Conservation (phyloP, 768 basidiomycete genomes). For the Tylopilus intermedius region DNA sequence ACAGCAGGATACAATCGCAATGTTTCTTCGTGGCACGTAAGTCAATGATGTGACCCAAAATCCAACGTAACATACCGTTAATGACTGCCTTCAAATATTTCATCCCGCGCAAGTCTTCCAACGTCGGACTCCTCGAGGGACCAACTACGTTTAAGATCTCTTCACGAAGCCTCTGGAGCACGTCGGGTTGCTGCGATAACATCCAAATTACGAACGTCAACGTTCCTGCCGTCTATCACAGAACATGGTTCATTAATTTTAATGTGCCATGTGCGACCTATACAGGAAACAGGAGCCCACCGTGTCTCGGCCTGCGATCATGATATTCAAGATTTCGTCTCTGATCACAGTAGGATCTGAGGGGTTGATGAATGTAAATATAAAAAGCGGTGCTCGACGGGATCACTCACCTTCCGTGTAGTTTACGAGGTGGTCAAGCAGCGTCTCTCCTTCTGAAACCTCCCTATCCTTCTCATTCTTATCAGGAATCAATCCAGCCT, state of each 20-base stretch:
- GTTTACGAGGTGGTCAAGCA: conserved; percentile 29
- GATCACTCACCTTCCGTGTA: conserved; percentile 23
- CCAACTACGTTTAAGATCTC: conserved; percentile 30
- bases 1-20: conserved; percentile 31
- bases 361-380: background rate
- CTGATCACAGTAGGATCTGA: conserved; percentile 30
- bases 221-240: conserved; percentile 26
- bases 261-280: background rate
- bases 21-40: conserved; percentile 22
- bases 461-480: conserved; percentile 4
- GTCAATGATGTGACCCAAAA: background rate
- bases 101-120: conserved; percentile 33
- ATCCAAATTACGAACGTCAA: conserved; percentile 29
- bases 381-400: background rate
- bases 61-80: conserved; percentile 19
- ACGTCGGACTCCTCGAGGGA: conserved; percentile 23
- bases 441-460: conserved; percentile 23
- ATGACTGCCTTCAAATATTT: conserved; percentile 40
- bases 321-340: conserved; percentile 35
- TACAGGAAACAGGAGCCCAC: conserved; percentile 9
- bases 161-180: conserved; percentile 27
- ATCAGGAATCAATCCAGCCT: conserved; percentile 17
- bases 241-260: background rate
- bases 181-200: conserved; percentile 27
- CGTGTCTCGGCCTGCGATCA: conserved; percentile 35